Percentiles rank a stretch among this genome's conserved stretches.
phyloP scores from a whole-genome alignment of 1,284 basidiomycete genomes.

The Pseudozyma tsukubaensis region DNA sequence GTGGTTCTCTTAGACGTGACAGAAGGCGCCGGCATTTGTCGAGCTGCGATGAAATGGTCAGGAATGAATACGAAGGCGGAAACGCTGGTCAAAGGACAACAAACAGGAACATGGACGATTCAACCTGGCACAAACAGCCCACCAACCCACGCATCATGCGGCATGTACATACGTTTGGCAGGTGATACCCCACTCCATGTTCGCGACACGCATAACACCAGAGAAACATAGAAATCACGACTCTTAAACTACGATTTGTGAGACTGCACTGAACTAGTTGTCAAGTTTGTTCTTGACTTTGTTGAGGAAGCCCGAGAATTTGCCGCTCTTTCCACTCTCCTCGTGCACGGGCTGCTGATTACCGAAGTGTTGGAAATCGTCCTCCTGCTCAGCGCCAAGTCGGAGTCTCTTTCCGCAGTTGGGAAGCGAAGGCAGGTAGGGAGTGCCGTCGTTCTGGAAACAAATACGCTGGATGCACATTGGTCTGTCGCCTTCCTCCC shows the following conservation, averaged over 20 bases:
- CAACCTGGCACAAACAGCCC: background rate
- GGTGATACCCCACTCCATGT: conserved; percentile 20
- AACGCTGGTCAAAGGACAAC: background rate
- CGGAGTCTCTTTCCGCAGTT: conserved; percentile 51
- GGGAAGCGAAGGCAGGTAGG: conserved; percentile 43
- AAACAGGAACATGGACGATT: conserved; percentile 1
- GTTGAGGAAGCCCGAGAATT: conserved; percentile 24
- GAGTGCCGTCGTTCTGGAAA: conserved; percentile 42
- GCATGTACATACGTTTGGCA: conserved; percentile 8
- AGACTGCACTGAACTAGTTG: background rate
- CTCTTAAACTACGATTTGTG: conserved; percentile 1
- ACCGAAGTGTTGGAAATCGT: conserved; percentile 45
- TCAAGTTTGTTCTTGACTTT: conserved; percentile 38
- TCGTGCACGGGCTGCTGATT: conserved; percentile 15
- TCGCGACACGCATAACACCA: no score
- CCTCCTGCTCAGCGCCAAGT: conserved; percentile 52
- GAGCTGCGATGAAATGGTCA: no score
- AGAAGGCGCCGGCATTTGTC: background rate
- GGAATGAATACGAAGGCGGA: no score
- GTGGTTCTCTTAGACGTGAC: conserved; percentile 25
- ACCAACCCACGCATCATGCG: background rate
- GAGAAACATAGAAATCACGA: no score
- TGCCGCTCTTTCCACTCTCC: background rate
- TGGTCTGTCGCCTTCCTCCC: conserved; percentile 45
- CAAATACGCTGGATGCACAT: conserved; percentile 54